Percentiles rank a stretch among this genome's conserved stretches.
phyloP scores from a whole-genome alignment of 176 grass and related monocot genomes.

The Rhipidocladum racemiflorum region DNA sequence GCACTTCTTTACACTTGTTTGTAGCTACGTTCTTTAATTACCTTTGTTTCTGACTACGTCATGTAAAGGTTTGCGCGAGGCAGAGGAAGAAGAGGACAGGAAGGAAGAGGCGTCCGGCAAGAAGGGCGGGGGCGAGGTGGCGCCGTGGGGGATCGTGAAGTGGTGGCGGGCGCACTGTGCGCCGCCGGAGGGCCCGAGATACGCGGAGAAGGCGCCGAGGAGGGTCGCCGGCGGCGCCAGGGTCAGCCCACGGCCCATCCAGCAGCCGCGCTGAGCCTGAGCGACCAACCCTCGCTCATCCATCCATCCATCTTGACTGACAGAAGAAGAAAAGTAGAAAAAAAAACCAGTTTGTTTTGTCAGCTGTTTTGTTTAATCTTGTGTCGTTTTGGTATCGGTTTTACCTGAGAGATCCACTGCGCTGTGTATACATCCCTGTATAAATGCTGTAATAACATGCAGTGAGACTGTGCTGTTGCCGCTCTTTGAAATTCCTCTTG shows the following conservation, averaged over 20 bases:
- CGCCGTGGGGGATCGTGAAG: conserved; percentile 50
- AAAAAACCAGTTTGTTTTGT: background rate
- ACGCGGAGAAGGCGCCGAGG: conserved; percentile 49
- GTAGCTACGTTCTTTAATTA: background rate
- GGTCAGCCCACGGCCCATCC: conserved; percentile 48
- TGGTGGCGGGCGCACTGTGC: conserved; percentile 40
- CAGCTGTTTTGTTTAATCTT: background rate
- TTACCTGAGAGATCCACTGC: background rate
- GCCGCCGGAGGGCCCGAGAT: conserved; percentile 36
- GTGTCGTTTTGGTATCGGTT: background rate
- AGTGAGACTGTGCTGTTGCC: background rate
- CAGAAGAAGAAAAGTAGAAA: background rate
- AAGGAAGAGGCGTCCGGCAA: background rate
- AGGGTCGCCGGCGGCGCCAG: conserved; percentile 33
- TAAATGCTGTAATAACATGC: conserved; percentile 23
- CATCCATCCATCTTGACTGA: background rate
- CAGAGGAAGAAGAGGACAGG: background rate
- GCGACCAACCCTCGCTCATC: background rate
- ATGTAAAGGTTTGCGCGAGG: background rate
- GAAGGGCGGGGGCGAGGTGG: conserved; percentile 19
- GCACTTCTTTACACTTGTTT: background rate
- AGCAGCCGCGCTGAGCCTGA: conserved; percentile 58
- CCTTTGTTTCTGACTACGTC: background rate
- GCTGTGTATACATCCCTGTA: background rate
- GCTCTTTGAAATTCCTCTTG: background rate